Base-by-base conservation (phyloP, 1,284 basidiomycete species). In the Cryptococcus sp. region DNA sequence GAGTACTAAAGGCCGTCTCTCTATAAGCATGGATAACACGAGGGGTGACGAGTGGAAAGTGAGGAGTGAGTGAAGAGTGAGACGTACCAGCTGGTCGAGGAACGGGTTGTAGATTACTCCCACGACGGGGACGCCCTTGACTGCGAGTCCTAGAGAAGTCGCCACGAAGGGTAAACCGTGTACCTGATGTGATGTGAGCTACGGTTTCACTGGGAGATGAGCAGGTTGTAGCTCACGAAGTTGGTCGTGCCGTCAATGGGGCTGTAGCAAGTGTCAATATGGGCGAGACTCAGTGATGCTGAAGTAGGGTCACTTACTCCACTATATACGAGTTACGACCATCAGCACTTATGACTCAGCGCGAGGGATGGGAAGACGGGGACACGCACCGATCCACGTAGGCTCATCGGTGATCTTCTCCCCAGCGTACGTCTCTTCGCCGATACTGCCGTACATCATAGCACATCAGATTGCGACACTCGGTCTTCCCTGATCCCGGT, bases 51-150 rank as follows among this genome's bases (percentile, higher is more conserved):
- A 17, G 13, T 47, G 8, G 22, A n/a, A 16, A 50, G 19, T 22
- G 40, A 57, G 10, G 8, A 10, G 49, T 1, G 0, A 16, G 10
- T 47, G 7, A 20, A 17, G n/a, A 50, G 19, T 13, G 40, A 57
- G 10, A 59, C 82, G 61, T 61, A 88, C 87, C 49, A 92, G 81
- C 62, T 90, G 85, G 69, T 92, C 86, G 57, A 94, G 83, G 82
- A 94, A 94, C 0, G 94, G 94, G 73, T 95, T 96, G 82, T 87
- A 94, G 64, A 94, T 87, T 50, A 95, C 91, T 0, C 93, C 95
- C 20, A 98, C 82, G 6, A 91, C 84, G 5, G 95, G 91, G 15
- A 84, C 82, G 62, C 86, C 86, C 62, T 88, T 82, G 78, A 90
- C 87, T 61, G 95, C 89, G 65, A 98, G 82, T 2, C 93, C 95